Percentiles rank a stretch among this genome's conserved stretches.
Evolutionary conservation across 2,329 filamentous ascomycete genomes (phyloP).

Genomic region (Fusarium sp.): DNA sequence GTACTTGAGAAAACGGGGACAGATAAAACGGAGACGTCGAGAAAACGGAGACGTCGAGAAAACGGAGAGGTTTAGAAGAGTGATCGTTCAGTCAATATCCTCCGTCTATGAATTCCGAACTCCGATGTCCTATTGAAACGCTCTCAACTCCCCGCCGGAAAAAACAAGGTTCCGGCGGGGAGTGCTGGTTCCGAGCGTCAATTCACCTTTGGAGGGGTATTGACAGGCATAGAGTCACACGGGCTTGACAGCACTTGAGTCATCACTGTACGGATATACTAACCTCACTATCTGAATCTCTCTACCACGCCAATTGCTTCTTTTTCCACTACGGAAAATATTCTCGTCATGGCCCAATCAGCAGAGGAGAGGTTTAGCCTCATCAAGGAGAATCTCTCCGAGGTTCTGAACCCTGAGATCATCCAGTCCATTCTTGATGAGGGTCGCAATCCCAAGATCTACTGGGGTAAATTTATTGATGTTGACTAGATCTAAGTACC

Average conservation of each 20-base stretch:
- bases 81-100: too few species aligned
- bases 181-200: neutral
- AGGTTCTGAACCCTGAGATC: constrained; percentile 87
- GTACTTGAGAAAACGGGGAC: too few species aligned
- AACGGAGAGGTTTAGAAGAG: too few species aligned
- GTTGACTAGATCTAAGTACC: neutral
- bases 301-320: neutral
- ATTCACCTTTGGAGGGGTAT: neutral
- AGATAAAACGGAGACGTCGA: too few species aligned
- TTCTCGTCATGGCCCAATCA: constrained; percentile 27
- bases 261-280: neutral
- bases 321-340: neutral
- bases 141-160: neutral
- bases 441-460: constrained; percentile 80
- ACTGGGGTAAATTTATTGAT: constrained; percentile 73
- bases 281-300: neutral
- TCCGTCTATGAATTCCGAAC: neutral
- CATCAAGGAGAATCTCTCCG: constrained; percentile 84
- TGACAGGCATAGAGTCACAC: neutral
- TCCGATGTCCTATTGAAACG: neutral
- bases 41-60: too few species aligned
- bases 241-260: neutral
- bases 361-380: constrained; percentile 74
- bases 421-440: constrained; percentile 79
- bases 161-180: neutral